These are phyloP conservation scores for Diaporthe citrichinensis DNA, from an alignment of 2,329 filamentous ascomycete species.

Conservation along the genomic window DNA sequence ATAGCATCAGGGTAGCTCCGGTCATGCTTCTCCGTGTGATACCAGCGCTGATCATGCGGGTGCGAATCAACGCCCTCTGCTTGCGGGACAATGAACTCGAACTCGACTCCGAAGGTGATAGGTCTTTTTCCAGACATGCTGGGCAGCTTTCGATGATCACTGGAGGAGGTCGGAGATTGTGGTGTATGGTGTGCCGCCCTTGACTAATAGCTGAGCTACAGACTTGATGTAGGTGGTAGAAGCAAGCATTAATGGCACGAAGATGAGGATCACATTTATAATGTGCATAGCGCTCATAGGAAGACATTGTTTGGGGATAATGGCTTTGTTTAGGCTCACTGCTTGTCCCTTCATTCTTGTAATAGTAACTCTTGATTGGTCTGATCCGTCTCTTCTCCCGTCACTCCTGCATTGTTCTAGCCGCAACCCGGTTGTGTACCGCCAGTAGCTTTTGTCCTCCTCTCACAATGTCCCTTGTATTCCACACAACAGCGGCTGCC, in stretches of 20 bases:
- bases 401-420: not conserved
- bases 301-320: not conserved
- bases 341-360: not conserved
- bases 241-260: too few species aligned
- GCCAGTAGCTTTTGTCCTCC: not conserved
- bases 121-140: not conserved
- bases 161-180: not conserved
- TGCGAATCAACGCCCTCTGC: not conserved
- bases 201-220: not conserved
- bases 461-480: too few species aligned
- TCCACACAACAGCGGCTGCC: not conserved
- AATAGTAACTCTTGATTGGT: not conserved
- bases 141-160: not conserved
- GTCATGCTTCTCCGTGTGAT: not conserved
- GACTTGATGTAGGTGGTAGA: too few species aligned
- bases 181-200: not conserved
- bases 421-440: not conserved
- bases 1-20: not conserved
- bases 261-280: not conserved
- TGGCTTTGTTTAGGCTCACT: not conserved
- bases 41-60: not conserved
- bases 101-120: not conserved
- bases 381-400: not conserved
- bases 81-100: constrained; percentile 5
- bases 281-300: not conserved